Conservation (phyloP, 2,329 filamentous ascomycete genomes). For the Septoria linicola region DNA sequence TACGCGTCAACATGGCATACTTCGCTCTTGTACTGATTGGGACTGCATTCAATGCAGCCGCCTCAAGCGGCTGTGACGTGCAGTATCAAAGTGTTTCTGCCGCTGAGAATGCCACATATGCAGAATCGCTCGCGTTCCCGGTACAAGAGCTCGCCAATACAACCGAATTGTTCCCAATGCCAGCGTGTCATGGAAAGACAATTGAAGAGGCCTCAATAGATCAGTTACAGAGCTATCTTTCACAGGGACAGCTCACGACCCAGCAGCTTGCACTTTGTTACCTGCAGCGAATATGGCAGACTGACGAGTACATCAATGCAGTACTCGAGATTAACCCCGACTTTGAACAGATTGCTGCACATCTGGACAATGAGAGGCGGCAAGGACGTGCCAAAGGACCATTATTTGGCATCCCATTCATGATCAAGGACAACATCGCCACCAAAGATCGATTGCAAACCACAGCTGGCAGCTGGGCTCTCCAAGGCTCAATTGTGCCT, state of each 20-base stretch:
- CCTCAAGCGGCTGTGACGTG: no score
- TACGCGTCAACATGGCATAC: no score
- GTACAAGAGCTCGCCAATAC: slow-evolving; percentile 31
- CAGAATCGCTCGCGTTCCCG: slow-evolving; percentile 34
- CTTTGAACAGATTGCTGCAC: slow-evolving; percentile 58
- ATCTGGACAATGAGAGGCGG: slow-evolving; percentile 60
- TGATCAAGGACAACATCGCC: slow-evolving; percentile 72
- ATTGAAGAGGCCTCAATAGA: slow-evolving; percentile 71
- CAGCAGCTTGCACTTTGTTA: slow-evolving; percentile 64
- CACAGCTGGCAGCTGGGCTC: slow-evolving; percentile 67
- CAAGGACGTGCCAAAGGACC: slow-evolving; percentile 59
- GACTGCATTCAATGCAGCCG: no score
- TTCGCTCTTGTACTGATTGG: no score
- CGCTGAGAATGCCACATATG: neutral
- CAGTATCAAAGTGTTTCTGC: no score
- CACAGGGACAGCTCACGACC: slow-evolving; percentile 55
- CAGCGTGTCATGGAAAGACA: slow-evolving; percentile 57
- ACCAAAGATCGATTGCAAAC: slow-evolving; percentile 70
- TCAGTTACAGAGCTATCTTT: slow-evolving; percentile 61
- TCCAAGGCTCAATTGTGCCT: slow-evolving; percentile 65
- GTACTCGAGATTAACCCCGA: slow-evolving; percentile 67
- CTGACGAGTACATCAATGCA: slow-evolving; percentile 63
- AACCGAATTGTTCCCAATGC: slow-evolving; percentile 60
- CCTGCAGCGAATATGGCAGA: slow-evolving; percentile 60
- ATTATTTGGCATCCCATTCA: slow-evolving; percentile 72